These are phyloP conservation scores for Solanum tarijense DNA, from an alignment of 257 asterid genomes.

Conservation along the genomic window DNA sequence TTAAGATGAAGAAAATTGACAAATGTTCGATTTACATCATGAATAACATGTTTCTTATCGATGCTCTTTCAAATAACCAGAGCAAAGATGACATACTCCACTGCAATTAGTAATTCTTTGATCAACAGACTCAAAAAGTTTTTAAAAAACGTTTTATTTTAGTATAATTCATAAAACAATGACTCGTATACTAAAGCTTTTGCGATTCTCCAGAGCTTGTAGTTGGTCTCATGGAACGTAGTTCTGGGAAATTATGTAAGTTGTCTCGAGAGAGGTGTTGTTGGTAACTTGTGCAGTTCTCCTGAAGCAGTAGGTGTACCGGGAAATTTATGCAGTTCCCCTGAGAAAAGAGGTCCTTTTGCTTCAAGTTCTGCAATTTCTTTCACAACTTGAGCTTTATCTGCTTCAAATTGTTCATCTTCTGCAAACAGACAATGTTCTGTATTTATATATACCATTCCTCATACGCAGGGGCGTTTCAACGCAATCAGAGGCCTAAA, in stretches of 20 bases:
- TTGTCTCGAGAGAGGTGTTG: background rate
- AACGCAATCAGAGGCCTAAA: no score
- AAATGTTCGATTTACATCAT: background rate
- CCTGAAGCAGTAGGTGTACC: conserved; percentile 1
- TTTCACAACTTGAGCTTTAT: conserved; percentile 60
- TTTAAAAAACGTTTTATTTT: background rate
- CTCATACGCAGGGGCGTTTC: no score
- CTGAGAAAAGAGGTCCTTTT: conserved; percentile 10
- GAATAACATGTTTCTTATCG: background rate
- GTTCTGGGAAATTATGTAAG: background rate
- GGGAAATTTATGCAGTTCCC: conserved; percentile 4
- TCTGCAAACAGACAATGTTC: conserved; percentile 28
- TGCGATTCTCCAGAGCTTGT: background rate
- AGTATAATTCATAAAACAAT: background rate
- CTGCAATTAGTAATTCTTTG: background rate
- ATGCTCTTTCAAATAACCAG: background rate
- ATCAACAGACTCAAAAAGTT: background rate
- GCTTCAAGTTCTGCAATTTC: conserved; percentile 56
- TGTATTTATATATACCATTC: background rate
- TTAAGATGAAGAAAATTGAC: background rate
- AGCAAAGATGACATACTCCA: background rate
- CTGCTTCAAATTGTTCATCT: conserved; percentile 75
- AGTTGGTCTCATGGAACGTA: background rate
- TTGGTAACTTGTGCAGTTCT: background rate
- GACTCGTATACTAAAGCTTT: background rate